Base-by-base conservation (phyloP, 768 basidiomycete genomes). In the Lactarius trivialis region DNA sequence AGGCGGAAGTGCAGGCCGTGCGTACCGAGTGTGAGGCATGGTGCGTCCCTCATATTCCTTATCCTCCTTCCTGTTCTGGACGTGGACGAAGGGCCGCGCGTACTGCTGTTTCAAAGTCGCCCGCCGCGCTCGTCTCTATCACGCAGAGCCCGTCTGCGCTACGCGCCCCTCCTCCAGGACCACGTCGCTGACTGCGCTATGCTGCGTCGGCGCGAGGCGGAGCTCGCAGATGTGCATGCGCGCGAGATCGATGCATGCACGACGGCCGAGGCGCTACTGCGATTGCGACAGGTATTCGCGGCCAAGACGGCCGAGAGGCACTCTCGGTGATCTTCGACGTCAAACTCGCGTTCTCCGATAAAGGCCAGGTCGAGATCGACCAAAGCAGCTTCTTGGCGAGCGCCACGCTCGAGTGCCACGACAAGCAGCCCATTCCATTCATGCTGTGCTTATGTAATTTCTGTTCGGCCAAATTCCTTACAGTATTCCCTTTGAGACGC, bases 231-330 rank as follows among this genome's bases (percentile, higher is more conserved):
- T 93, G 81, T 79, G 90, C 93, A 55, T 78, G 85, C 1, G 76
- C 89, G 2, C 76, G 79, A n/a, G n/a, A n/a, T n/a, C n/a, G n/a
- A n/a, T n/a, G n/a, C n/a, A n/a, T n/a, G n/a, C n/a, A n/a, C n/a
- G 50, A 79, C 80, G 60, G 89, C 92, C 70, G 90, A 89, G 69
- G 72, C 75, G 52, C 86, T 88, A 39, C 70, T 88, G 58, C 77
- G 92, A 43, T 76, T 98, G 33, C 85, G 94, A 69, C 85, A 95
- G 89, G 84, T 95, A 4, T 97, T 92, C 74, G 76, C 80, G 0
- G 83, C 85, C 36, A 98, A 97, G 72, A 86, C 87, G 9, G 83
- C 88, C 61, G 94, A 98, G 91, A 95, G 70, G 87, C 93, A 7
- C 89, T 98, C 62, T 86, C 88, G 4, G 86, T 89, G 0, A 87